Conservation (phyloP, 2,329 filamentous ascomycete species). For the Pseudogymnoascus sp. region DNA sequence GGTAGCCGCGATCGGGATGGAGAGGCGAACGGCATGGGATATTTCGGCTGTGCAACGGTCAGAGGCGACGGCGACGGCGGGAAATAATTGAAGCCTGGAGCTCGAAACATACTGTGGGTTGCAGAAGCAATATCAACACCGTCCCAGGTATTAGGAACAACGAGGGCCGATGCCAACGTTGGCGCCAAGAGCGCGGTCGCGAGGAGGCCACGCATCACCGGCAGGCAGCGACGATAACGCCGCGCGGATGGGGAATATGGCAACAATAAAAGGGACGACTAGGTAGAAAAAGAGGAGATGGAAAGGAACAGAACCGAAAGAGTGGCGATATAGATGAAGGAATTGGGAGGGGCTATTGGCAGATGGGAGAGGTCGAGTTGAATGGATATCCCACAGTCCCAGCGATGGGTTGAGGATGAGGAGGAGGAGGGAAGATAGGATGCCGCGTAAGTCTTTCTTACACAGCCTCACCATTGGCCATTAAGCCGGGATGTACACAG, state of each 20-base stretch:
- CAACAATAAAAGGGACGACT: neutral
- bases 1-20: neutral
- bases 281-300: neutral
- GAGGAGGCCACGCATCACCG: slow-evolving; percentile 1
- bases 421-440: neutral
- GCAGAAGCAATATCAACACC: neutral
- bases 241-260: neutral
- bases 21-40: neutral
- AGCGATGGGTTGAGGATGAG: neutral
- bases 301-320: slow-evolving; percentile 1
- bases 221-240: neutral
- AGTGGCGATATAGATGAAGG: neutral
- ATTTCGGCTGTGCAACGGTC: neutral
- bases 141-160: slow-evolving; percentile 4
- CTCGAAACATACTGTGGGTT: neutral
- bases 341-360: neutral
- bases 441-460: neutral
- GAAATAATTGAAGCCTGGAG: neutral
- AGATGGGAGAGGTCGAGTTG: neutral
- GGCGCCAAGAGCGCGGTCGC: slow-evolving; percentile 4
- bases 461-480: neutral
- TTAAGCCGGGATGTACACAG: neutral
- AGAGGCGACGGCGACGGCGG: neutral
- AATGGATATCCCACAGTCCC: neutral
- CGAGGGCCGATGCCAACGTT: slow-evolving; percentile 7